Conservation (phyloP, 106 monocot species). For the Dendrobium huoshanense region DNA sequence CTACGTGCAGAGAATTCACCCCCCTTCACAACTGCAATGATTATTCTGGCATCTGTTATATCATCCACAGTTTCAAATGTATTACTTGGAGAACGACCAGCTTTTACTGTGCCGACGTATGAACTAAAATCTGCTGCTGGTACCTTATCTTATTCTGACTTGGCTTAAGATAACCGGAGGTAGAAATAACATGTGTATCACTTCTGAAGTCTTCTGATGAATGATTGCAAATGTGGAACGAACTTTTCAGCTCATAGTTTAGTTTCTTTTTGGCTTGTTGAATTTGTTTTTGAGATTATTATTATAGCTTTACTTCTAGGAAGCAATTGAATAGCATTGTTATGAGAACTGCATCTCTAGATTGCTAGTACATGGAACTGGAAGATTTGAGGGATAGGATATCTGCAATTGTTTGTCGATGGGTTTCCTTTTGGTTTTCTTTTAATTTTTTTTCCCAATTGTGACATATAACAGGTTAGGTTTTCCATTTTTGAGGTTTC, state of each 20-base stretch:
- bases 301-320: background rate
- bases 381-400: background rate
- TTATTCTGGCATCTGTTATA: constrained; percentile 92
- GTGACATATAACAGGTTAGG: background rate
- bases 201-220: background rate
- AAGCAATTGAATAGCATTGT: background rate
- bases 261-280: background rate
- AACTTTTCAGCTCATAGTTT: background rate
- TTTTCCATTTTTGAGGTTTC: background rate
- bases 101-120: constrained; percentile 91
- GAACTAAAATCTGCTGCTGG: constrained; percentile 99
- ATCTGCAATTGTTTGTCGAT: background rate
- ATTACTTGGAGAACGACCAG: constrained; percentile 81
- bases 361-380: background rate
- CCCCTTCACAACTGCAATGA: constrained; percentile 98
- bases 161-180: constrained; percentile 10
- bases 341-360: background rate
- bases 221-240: background rate
- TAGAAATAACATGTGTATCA: constrained; percentile 1
- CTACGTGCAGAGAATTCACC: constrained; percentile 92
- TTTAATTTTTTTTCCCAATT: background rate
- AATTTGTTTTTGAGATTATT: background rate
- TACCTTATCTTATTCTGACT: constrained; percentile 67
- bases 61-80: constrained; percentile 97
- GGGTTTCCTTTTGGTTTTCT: background rate